Evolutionary conservation across 768 basidiomycete species (phyloP).

Genomic region (Termitomyces sp.): DNA sequence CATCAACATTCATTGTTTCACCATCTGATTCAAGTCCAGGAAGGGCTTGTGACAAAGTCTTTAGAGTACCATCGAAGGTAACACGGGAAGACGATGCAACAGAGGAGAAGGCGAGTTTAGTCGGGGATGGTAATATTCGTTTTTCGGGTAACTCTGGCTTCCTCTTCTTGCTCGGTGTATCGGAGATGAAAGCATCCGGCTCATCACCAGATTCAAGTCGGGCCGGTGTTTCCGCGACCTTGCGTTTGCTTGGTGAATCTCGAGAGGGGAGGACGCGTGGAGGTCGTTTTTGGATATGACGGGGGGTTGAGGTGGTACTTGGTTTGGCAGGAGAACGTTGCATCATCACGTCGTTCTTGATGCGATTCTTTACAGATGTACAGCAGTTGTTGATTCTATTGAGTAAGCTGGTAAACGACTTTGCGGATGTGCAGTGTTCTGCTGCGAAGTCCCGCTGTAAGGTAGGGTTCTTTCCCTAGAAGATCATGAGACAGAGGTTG

Average conservation of each 20-base stretch:
- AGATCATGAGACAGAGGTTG: background rate
- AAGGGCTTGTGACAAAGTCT: background rate
- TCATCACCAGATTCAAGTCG: slow-evolving; percentile 19
- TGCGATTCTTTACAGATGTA: slow-evolving; percentile 14
- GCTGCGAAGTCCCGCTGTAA: slow-evolving; percentile 16
- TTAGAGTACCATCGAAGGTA: background rate
- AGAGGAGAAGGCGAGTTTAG: slow-evolving; percentile 2
- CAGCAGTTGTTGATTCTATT: slow-evolving; percentile 19
- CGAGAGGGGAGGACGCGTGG: slow-evolving; percentile 27
- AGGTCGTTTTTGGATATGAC: slow-evolving; percentile 17
- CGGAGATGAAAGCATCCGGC: slow-evolving; percentile 23
- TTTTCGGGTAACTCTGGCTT: slow-evolving; percentile 21
- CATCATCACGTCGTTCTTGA: slow-evolving; percentile 13
- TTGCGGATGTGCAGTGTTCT: slow-evolving; percentile 17
- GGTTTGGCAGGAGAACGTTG: slow-evolving; percentile 13
- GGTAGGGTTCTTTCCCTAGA: slow-evolving; percentile 8
- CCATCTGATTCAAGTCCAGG: background rate
- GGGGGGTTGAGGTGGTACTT: slow-evolving; percentile 15
- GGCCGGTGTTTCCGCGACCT: slow-evolving; percentile 7
- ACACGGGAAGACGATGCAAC: slow-evolving; percentile 13
- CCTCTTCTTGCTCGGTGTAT: slow-evolving; percentile 38
- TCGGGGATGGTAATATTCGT: background rate
- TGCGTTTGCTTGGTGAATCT: slow-evolving; percentile 34
- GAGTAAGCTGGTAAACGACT: slow-evolving; percentile 17
- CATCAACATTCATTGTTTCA: slow-evolving; percentile 9